phyloP scores from a whole-genome alignment of 805 yeast species.

The Hanseniaspora lachancei region DNA sequence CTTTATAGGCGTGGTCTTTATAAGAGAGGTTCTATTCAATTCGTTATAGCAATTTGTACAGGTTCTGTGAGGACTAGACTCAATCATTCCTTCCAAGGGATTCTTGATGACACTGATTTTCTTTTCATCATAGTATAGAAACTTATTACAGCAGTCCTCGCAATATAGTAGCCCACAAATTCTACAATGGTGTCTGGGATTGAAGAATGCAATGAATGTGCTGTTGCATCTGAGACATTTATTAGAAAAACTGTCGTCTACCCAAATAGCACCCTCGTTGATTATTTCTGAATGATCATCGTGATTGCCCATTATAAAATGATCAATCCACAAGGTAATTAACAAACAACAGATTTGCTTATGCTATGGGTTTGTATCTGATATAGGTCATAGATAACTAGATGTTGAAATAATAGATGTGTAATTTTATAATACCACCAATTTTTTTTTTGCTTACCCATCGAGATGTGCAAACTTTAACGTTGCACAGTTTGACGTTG shows the following conservation, averaged over 20 bases:
- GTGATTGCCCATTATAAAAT: background rate
- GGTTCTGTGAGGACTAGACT: constrained; percentile 34
- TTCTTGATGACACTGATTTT: constrained; percentile 22
- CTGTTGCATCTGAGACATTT: constrained; percentile 37
- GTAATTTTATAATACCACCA: background rate
- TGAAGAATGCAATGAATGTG: constrained; percentile 34
- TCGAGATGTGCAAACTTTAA: background rate
- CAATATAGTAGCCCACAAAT: constrained; percentile 58
- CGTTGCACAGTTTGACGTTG: background rate
- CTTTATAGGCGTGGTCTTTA: background rate
- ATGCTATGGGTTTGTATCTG: background rate
- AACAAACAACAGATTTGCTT: background rate
- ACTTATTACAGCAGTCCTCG: constrained; percentile 24
- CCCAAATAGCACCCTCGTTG: constrained; percentile 12
- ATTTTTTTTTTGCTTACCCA: background rate
- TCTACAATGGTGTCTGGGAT: constrained; percentile 57
- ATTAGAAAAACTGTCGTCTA: constrained; percentile 13
- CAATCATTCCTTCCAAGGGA: constrained; percentile 10
- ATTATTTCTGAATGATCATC: background rate
- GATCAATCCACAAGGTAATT: background rate
- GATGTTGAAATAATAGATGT: too few species aligned
- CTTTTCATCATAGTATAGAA: constrained; percentile 21
- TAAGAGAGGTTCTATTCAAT: constrained; percentile 20
- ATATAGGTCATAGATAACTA: background rate
- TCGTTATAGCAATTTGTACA: constrained; percentile 47